Evolutionary conservation across 306 rosid genomes (phyloP), one percentile per base, ranked within the genome.

Genomic region (Canavalia ensiformis): DNA sequence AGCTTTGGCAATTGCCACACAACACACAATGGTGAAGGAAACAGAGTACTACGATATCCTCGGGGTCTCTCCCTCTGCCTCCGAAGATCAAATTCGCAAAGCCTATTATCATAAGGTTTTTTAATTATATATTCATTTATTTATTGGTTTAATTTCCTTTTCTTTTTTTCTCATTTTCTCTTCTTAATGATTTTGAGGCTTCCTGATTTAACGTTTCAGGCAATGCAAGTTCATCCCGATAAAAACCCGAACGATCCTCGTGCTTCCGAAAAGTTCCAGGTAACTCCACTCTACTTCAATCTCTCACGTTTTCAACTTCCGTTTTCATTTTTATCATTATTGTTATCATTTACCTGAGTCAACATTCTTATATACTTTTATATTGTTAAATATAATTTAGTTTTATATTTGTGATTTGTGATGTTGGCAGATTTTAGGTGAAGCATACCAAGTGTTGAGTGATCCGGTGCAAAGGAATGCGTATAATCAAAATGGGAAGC

Each of bases 201-300:
- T 44, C 3, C 7, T 62, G 1, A 3, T 52, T 34, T 84, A 8
- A 52, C 60, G 58, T 37, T 74, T 7, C 83, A 95, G 99, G 99
- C 99, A 55, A 90, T 89, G 90, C 96, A 84, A 90, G 97, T 93
- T 75, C 99, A 95, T 92, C 99, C 98, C 0, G 99, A 95, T 86
- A 90, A 92, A 84, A 95, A 91, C 84, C 93, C 88, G 10, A 88
- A 93, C 50, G 99, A 95, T 82, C 96, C 98, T 78, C 90, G 80
- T 13, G 96, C 98, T 45, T 96, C 99, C 10, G 90, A 91, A 67
- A 91, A 90, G 51, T 93, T 95, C 62, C 96, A 93, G 74, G 64
- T 80, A 65, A 2, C 57, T 9, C 4, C 29, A 9, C 9, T 10
- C 28, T 52, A 0, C 71, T 41, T 47, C 11, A 35, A 37, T 37